These are phyloP conservation scores for Coemansia sp. DNA, from an alignment of 192 early-diverging fungal genomes.

Conservation along the genomic window DNA sequence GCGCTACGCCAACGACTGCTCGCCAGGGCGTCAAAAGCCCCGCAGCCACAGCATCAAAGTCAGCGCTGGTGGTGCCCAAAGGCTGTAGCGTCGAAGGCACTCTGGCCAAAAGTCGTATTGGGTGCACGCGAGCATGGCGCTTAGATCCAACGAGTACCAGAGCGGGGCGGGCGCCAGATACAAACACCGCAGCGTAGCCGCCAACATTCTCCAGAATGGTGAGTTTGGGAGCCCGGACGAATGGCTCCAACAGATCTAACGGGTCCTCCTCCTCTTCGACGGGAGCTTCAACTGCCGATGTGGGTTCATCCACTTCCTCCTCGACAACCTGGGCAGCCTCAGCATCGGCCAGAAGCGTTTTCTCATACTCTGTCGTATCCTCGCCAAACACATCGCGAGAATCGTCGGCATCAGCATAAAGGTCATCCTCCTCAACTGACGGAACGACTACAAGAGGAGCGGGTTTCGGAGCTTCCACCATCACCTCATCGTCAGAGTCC, in stretches of 20 bases:
- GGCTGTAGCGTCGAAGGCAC: slow-evolving; percentile 31
- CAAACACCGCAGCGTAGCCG: slow-evolving; percentile 45
- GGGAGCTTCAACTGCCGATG: neutral
- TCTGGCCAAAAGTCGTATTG: slow-evolving; percentile 28
- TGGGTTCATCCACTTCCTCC: neutral
- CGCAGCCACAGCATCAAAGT: slow-evolving; percentile 26
- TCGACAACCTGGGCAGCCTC: neutral
- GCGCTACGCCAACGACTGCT: slow-evolving; percentile 39
- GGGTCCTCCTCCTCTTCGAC: neutral
- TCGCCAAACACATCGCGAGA: neutral
- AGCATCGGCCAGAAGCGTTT: neutral
- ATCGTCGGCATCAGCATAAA: slow-evolving; percentile 19
- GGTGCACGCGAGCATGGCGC: slow-evolving; percentile 52
- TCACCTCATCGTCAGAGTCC: slow-evolving; percentile 29
- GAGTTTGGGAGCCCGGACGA: slow-evolving; percentile 30
- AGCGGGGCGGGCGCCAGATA: slow-evolving; percentile 33
- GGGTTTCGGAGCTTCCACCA: neutral
- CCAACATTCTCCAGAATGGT: slow-evolving; percentile 43
- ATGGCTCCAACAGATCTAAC: slow-evolving; percentile 13
- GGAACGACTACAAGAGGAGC: neutral
- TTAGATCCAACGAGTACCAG: slow-evolving; percentile 45
- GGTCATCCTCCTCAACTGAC: slow-evolving; percentile 12
- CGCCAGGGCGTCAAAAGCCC: slow-evolving; percentile 28
- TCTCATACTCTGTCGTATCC: neutral
- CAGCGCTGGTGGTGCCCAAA: slow-evolving; percentile 3